Evolutionary conservation across 257 asterid genomes (phyloP), one percentile per base, ranked within the genome.

Genomic region (Scutellaria baicalensis): DNA sequence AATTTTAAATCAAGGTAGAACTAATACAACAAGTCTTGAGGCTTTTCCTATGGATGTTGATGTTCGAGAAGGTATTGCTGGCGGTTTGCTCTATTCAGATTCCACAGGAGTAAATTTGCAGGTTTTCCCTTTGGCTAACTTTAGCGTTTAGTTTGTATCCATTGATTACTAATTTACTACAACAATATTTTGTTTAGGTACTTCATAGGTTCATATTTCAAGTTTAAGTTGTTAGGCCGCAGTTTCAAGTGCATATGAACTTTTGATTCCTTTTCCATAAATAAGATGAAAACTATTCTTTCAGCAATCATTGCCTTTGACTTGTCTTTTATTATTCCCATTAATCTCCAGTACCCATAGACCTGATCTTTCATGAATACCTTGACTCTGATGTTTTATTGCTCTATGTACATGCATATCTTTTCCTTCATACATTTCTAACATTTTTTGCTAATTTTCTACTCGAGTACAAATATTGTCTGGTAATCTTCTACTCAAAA

Each of bases 41-140:
- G 75, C 81, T 60, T 79, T 75, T 72, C 83, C 82, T 45, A 38
- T 75, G 74, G 96, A 87, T 33, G 66, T 73, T 58, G 93, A 84
- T 72, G 86, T 82, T 75, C 93, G 79, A 77, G 97, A 88, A 80
- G 96, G 96, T 55, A 79, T 91, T 80, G 82, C 93, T 75, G 93
- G 97, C 80, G 99, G 99, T 50, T 82, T 94, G 89, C 83, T 92
- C 75, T 94, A 82, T 80, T 81, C 97, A 59, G 99, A 94, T 78
- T 82, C 97, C 16, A 36, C 86, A 14, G 95, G 93, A 77, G 88
- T 94, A 65, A 89, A 89, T 86, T 80, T 94, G 78, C 99, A 93
- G 99, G 99, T 93, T 64, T 50, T 66, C 18, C 47, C 74, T 23
- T 31, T 45, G 62, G 57, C 66, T 70, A 61, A 56, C 48, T 59